Base-by-base conservation (phyloP, 495 filamentous ascomycete species). In the Saxispiralis lemnorum region DNA sequence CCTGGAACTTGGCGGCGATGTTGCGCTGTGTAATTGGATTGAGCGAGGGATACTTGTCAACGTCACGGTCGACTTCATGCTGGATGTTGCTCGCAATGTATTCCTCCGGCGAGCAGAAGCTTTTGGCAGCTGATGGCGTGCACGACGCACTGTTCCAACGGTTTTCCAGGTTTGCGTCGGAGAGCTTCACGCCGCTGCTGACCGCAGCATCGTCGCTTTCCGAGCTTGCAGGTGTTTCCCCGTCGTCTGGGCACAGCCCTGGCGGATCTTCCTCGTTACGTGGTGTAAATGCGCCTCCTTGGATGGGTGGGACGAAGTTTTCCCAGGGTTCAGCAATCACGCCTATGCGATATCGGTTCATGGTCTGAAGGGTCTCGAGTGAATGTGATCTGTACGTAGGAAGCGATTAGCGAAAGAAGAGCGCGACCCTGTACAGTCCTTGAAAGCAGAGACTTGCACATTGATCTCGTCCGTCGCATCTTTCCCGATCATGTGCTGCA, bases 271-370 rank as follows among this genome's bases (percentile, higher is more conserved):
- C 40, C 17, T 32, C 13, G 13, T 42, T 30, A 19, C n/a, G 3
- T 34, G 18, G 18, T 31, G 30, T 10, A 19, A 40, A 46, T 12
- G 33, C 24, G 7, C 44, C 44, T 13, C 44, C 44, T 31, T 46
- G 44, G 9, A 96, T 83, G 6, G 89, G 89, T 14, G 89, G 87
- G 5, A 81, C 54, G 59, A 94, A 93, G 58, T 94, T 95, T 41
- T 67, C 63, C 88, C 88, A 96, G 44, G 63, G 67, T 21, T 82
- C 84, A 54, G 88, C 71, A 35, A 94, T 71, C 49, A 69, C 70
- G 33, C 88, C 88, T 55, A 96, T 84, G 28, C 39, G 39, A 19
- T 31, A 46, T 1, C 38, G 44, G 16, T 35, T 34, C 37, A 46
- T 46, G 44, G 12, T 15, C 30, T 20, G 17, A 2, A 46, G 15